Evolutionary conservation across 2,329 filamentous ascomycete genomes (phyloP), one percentile per base, ranked within the genome.

Genomic region (Ambrosiella beaveri): DNA sequence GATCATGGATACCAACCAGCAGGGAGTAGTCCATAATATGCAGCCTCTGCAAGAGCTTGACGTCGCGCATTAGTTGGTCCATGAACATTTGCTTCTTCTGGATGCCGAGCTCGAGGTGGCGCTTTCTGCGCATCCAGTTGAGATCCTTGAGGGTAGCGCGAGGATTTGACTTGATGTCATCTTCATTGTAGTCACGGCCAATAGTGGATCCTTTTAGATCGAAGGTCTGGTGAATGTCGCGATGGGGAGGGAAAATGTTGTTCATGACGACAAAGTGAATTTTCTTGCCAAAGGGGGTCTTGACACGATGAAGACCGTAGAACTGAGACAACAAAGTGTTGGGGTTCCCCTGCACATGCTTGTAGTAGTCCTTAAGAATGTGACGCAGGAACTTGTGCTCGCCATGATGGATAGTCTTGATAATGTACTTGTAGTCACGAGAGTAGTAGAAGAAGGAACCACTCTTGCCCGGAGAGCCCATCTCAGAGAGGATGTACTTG

Each of bases 231-330:
- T 98, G 93, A 61, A 98, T 97, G 69, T 98, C 93, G 64, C 91
- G 82, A 71, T 98, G 93, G 6, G 93, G 91, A 11, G 93, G 93
- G 67, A 98, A 98, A 13, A 98, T 79, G 69, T 98, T 98, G 75
- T 98, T 98, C 93, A 98, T 98, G 68, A 98, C 90, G 61, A 98
- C 93, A 65, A 98, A 98, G 71, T 98, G 93, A 58, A 97, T 96
- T 73, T 98, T 98, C 67, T 91, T 85, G 62, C 93, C 93, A 68
- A 95, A 97, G 0, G 91, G 89, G 75, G 96, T 94, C 77, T 98
- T 98, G 65, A 98, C 93, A 61, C 93, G 84, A 71, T 98, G 93
- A 15, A 98, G 76, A 54, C 93, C 93, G 67, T 97, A 98, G 68
- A 98, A 98, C 66, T 98, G 93, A 17, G 91, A 97, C 54, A 98